These are phyloP conservation scores for Chalciporus piperatus DNA, from an alignment of 768 basidiomycete species.

Conservation along the genomic window DNA sequence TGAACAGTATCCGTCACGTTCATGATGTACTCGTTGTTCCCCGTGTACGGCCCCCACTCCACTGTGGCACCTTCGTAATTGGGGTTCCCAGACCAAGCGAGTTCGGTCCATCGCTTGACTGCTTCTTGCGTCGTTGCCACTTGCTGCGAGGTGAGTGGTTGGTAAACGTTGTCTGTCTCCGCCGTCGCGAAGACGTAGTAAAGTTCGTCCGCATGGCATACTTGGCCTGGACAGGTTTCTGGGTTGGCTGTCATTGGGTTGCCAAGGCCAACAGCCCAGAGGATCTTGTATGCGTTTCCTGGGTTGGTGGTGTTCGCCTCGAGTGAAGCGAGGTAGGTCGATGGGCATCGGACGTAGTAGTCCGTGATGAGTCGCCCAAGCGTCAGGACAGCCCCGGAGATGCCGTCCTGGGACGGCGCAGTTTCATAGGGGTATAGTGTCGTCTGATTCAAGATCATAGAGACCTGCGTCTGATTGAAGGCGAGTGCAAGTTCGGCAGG, in stretches of 20 bases:
- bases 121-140: slow-evolving; percentile 3
- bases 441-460: slow-evolving; percentile 10
- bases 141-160: slow-evolving; percentile 7
- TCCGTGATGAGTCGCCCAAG: slow-evolving; percentile 17
- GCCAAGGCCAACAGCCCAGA: slow-evolving; percentile 9
- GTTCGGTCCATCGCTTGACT: slow-evolving; percentile 9
- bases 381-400: slow-evolving; percentile 12
- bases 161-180: slow-evolving; percentile 18
- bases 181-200: slow-evolving; percentile 19
- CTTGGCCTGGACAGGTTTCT: slow-evolving; percentile 7
- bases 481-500: neutral
- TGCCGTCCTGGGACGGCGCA: neutral
- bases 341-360: slow-evolving; percentile 8
- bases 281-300: slow-evolving; percentile 11
- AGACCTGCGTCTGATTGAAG: slow-evolving; percentile 10
- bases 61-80: slow-evolving; percentile 13
- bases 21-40: slow-evolving; percentile 9
- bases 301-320: slow-evolving; percentile 17
- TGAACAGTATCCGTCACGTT: slow-evolving; percentile 5
- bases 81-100: slow-evolving; percentile 17
- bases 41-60: slow-evolving; percentile 12
- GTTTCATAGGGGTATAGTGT: slow-evolving; percentile 19
- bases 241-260: slow-evolving; percentile 15
- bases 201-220: slow-evolving; percentile 21
- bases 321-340: slow-evolving; percentile 12